These are phyloP conservation scores for Globisporangium cystogenes DNA, from an alignment of 352 stramenopile species.

Conservation along the genomic window DNA sequence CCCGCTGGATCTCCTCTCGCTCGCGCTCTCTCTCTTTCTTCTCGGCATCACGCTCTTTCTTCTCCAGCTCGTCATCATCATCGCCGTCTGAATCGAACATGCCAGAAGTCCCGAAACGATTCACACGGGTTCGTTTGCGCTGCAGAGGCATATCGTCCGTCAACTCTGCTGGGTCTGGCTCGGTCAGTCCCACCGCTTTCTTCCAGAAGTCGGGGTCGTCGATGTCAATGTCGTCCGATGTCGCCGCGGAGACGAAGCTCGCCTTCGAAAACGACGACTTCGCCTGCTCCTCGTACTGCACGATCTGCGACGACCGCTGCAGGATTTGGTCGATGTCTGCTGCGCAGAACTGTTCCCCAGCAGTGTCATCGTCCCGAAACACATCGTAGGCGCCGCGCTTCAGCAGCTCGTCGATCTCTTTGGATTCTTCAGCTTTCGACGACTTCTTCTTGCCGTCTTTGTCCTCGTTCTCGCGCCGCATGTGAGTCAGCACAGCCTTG, in stretches of 20 bases:
- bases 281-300: slow-evolving; percentile 83
- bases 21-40: slow-evolving; percentile 33
- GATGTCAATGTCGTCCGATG: slow-evolving; percentile 93
- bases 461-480: slow-evolving; percentile 86
- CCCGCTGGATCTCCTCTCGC: slow-evolving; percentile 41
- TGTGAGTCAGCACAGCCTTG: slow-evolving; percentile 89
- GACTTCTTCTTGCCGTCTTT: slow-evolving; percentile 49
- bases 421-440: slow-evolving; percentile 78
- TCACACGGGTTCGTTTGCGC: slow-evolving; percentile 81
- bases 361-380: slow-evolving; percentile 88
- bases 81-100: slow-evolving; percentile 62
- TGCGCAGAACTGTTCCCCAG: slow-evolving; percentile 94
- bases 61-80: slow-evolving; percentile 47
- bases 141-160: slow-evolving; percentile 68
- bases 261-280: slow-evolving; percentile 90
- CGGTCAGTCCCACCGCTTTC: slow-evolving; percentile 91
- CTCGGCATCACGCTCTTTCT: slow-evolving; percentile 30
- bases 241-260: slow-evolving; percentile 89
- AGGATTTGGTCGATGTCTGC: slow-evolving; percentile 99
- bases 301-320: slow-evolving; percentile 76
- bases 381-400: slow-evolving; percentile 91
- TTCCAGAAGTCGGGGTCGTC: slow-evolving; percentile 99
- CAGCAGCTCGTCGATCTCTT: slow-evolving; percentile 90
- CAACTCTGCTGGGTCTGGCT: slow-evolving; percentile 58
- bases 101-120: slow-evolving; percentile 61